These are phyloP conservation scores for Dinochytrium kinnereticum DNA, from an alignment of 371 early-diverging fungal species.

Conservation along the genomic window DNA sequence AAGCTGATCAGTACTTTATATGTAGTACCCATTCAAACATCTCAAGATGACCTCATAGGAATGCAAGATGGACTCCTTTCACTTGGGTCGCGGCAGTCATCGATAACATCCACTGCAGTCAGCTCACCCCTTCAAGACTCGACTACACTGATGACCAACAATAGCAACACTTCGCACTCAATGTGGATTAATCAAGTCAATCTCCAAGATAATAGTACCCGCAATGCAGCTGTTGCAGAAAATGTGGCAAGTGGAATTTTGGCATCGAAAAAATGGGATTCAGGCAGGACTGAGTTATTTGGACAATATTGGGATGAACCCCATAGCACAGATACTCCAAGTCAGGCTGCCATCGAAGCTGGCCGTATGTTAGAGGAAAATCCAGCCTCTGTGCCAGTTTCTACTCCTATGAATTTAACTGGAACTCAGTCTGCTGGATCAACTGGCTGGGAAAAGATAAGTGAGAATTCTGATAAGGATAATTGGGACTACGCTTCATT, in stretches of 20 bases:
- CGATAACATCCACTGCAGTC: conserved; percentile 14
- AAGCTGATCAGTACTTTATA: not conserved
- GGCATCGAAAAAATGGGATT: not conserved
- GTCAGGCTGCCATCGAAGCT: not conserved
- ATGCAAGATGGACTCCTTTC: not conserved
- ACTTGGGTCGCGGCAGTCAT: conserved; percentile 3
- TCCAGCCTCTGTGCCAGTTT: not conserved
- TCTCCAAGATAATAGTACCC: not conserved
- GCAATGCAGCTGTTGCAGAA: not conserved
- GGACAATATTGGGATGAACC: not conserved
- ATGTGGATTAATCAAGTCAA: not conserved
- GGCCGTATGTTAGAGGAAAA: too few species aligned
- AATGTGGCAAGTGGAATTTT: not conserved
- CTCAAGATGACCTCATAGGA: not conserved
- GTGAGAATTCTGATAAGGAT: conserved; percentile 1
- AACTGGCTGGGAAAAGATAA: not conserved
- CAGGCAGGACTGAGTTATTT: not conserved
- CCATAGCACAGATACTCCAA: too few species aligned
- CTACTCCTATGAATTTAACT: not conserved
- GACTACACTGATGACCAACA: not conserved
- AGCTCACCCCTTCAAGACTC: conserved; percentile 16
- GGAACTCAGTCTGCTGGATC: not conserved
- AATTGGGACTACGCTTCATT: conserved; percentile 14
- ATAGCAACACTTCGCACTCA: not conserved
- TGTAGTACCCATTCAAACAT: not conserved